Percentiles rank a stretch among this genome's conserved stretches.
Conservation (phyloP, 2,329 filamentous ascomycete genomes). For the Ophiostoma sp. region DNA sequence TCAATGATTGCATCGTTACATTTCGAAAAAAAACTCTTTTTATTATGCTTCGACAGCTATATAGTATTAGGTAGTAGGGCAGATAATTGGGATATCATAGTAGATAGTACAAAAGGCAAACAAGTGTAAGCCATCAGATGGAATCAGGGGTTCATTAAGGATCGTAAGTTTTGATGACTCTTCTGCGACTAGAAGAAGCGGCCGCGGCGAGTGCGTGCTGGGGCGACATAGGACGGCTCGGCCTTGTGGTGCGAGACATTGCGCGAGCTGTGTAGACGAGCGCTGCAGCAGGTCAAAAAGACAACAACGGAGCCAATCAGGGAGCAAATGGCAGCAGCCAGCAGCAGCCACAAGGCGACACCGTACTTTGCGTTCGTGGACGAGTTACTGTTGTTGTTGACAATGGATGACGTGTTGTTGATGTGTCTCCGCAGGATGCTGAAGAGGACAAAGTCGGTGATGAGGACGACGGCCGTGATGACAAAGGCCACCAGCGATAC, state of each 20-base stretch:
- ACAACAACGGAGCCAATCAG: constrained; percentile 53
- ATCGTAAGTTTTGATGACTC: not conserved
- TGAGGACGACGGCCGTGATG: constrained; percentile 43
- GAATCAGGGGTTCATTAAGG: not conserved
- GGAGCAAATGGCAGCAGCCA: constrained; percentile 50
- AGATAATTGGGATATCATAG: constrained; percentile 8
- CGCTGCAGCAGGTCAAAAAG: constrained; percentile 57
- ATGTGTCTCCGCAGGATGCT: constrained; percentile 51
- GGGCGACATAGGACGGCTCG: constrained; percentile 28
- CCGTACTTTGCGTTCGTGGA: constrained; percentile 42
- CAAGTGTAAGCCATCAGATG: not conserved
- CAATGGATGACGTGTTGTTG: constrained; percentile 42
- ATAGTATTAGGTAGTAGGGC: not conserved
- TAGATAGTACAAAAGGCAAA: not conserved
- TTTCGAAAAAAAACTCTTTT: too few species aligned
- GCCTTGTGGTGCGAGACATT: constrained; percentile 28
- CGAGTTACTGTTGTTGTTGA: constrained; percentile 34
- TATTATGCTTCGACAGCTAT: not conserved
- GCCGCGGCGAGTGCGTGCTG: constrained; percentile 21
- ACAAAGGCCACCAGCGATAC: constrained; percentile 47
- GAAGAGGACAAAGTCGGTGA: constrained; percentile 55
- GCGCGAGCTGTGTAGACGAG: constrained; percentile 38
- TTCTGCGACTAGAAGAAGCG: constrained; percentile 24
- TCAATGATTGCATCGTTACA: too few species aligned
- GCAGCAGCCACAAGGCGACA: constrained; percentile 53